These are phyloP conservation scores for Dianthus caryophyllus DNA, from an alignment of 148 eudicot species.

Conservation along the genomic window DNA sequence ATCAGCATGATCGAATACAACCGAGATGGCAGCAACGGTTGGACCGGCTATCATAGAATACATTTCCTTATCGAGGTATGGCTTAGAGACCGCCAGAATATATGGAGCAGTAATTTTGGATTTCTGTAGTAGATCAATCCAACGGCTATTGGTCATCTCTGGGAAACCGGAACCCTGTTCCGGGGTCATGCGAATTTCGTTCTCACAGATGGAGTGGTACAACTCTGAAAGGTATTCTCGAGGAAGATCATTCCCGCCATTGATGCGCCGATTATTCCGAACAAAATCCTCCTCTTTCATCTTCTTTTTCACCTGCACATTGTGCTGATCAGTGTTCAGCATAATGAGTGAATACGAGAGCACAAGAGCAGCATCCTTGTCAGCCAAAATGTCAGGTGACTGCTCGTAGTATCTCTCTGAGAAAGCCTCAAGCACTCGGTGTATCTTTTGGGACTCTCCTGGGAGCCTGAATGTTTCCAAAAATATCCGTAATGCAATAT, in stretches of 20 bases:
- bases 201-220: constrained; percentile 65
- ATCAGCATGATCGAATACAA: constrained; percentile 86
- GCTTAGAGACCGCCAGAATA: constrained; percentile 50
- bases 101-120: constrained; percentile 56
- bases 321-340: constrained; percentile 95
- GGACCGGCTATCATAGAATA: constrained; percentile 82
- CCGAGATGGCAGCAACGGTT: constrained; percentile 87
- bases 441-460: constrained; percentile 72
- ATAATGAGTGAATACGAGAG: constrained; percentile 80
- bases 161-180: constrained; percentile 60
- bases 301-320: constrained; percentile 86
- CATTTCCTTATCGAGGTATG: constrained; percentile 76
- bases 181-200: constrained; percentile 80
- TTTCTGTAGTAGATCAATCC: constrained; percentile 78
- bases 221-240: constrained; percentile 69
- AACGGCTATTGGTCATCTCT: constrained; percentile 61
- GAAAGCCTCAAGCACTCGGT: constrained; percentile 92
- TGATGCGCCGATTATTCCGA: constrained; percentile 74
- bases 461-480: constrained; percentile 29
- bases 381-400: constrained; percentile 71
- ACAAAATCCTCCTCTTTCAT: constrained; percentile 96
- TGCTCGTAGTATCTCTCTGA: constrained; percentile 85
- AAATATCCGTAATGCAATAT: constrained; percentile 25
- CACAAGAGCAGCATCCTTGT: constrained; percentile 90
- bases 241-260: constrained; percentile 92